These are phyloP conservation scores for Lepidium sativum DNA, from an alignment of 345 rosid species.

Conservation along the genomic window DNA sequence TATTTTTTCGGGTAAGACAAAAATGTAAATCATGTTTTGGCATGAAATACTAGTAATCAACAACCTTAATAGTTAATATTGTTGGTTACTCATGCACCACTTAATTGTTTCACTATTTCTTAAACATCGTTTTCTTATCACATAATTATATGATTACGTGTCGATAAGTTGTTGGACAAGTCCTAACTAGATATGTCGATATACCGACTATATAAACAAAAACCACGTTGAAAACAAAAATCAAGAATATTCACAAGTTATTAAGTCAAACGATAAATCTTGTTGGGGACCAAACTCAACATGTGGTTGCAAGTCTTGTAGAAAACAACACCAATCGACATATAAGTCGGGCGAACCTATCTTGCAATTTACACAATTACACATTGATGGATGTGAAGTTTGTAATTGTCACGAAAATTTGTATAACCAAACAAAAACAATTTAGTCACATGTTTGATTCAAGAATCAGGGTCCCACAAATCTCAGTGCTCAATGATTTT, in stretches of 20 bases:
- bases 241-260: neutral
- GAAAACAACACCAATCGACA: neutral
- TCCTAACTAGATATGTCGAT: neutral
- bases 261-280: constrained; percentile 1
- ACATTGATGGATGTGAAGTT: neutral
- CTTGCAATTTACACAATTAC: neutral
- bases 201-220: constrained; percentile 3
- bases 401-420: neutral
- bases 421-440: no score
- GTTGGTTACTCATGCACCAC: neutral
- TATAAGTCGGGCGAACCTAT: neutral
- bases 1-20: neutral
- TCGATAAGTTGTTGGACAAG: neutral
- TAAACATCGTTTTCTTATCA: neutral
- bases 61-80: neutral
- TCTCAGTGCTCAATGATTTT: no score
- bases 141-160: neutral
- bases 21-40: neutral
- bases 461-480: no score
- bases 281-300: neutral
- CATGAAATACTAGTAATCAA: neutral
- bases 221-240: neutral
- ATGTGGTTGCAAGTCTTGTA: constrained; percentile 1
- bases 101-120: neutral
- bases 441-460: no score